Evolutionary conservation across 169 alveolate species (phyloP), one percentile per base, ranked within the genome.

Genomic region (Babesia caballi): DNA sequence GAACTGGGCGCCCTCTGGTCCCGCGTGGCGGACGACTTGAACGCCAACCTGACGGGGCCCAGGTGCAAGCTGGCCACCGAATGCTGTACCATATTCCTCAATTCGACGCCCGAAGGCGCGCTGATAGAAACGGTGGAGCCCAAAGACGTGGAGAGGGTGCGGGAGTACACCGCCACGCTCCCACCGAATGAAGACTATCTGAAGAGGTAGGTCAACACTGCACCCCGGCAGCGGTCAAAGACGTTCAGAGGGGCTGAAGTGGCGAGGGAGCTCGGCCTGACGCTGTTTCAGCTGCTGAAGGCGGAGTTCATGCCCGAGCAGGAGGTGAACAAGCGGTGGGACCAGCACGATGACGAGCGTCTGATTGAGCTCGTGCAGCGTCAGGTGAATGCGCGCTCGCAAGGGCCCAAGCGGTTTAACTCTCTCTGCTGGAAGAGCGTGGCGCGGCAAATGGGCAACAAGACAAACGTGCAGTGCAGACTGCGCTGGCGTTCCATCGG

Each of bases 391-490:
- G 23, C 47, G 4, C 3, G 35, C 15, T 12, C 38, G 35, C 51
- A 38, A 33, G 61, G 60, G 21, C 23, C 53, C 28, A 47, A 57
- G 14, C 58, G 63, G 4, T 41, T 57, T 9, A 41, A 47, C 11
- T 32, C 61, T 17, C 27, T 75, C 4, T 53, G 66, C 35, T 78
- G 87, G 87, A 57, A 46, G 23, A 56, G 28, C 19, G 73, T 78
- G 9, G 50, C 87, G 0, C 33, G 77, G 14, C 56, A 51, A n/a
- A 69, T 78, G 59, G 77, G 74, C 3, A 72, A 67, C 46, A 69
- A 71, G 28, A 70, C 82, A 19, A 56, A 75, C 14, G 88, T 71
- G 38, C 88, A 81, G 53, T 81, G 88, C 36, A 63, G 88, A 49
- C 52, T 81, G 51, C 61, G 84, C 35, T 81, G 82, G 69, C 28